phyloP scores from a whole-genome alignment of 1,284 basidiomycete genomes.

The Meira nashicola region DNA sequence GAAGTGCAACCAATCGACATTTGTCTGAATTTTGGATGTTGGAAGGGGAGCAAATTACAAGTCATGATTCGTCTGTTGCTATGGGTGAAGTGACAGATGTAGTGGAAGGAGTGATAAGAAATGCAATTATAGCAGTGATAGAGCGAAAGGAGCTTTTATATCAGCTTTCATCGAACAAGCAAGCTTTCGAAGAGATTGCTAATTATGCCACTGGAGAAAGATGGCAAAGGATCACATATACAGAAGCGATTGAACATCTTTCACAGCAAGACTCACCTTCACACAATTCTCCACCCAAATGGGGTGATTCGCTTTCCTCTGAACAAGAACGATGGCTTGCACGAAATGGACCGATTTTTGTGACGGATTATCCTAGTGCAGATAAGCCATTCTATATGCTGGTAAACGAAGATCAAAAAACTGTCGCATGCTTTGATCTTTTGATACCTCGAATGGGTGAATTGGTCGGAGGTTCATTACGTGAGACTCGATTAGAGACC shows the following conservation, averaged over 20 bases:
- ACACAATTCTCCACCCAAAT: slow-evolving; percentile 57
- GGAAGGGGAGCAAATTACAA: slow-evolving; percentile 64
- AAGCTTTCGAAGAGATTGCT: slow-evolving; percentile 1
- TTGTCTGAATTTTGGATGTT: slow-evolving; percentile 98
- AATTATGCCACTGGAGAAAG: slow-evolving; percentile 24
- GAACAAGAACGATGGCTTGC: slow-evolving; percentile 92
- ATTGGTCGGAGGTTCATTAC: slow-evolving; percentile 81
- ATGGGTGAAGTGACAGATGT: slow-evolving; percentile 26
- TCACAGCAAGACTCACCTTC: slow-evolving; percentile 46
- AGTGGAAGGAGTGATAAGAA: slow-evolving; percentile 30
- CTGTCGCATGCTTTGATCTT: slow-evolving; percentile 90
- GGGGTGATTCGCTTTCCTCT: slow-evolving; percentile 71
- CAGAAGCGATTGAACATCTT: slow-evolving; percentile 67
- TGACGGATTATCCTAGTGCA: slow-evolving; percentile 76
- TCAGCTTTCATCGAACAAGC: slow-evolving; percentile 1
- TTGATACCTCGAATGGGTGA: slow-evolving; percentile 84
- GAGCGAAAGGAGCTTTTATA: slow-evolving; percentile 11
- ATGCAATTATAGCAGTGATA: slow-evolving; percentile 8
- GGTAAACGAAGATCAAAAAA: slow-evolving; percentile 58
- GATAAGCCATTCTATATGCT: slow-evolving; percentile 96
- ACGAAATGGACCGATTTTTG: slow-evolving; percentile 74
- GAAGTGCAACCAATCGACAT: slow-evolving; percentile 80
- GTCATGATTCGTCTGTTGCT: neutral
- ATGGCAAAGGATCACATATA: slow-evolving; percentile 77
- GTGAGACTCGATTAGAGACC: slow-evolving; percentile 66